A percentile compares a stretch with the other conserved stretches of the same genome.
Evolutionary conservation across 345 rosid genomes (phyloP).

Genomic region (Turritis glabra): DNA sequence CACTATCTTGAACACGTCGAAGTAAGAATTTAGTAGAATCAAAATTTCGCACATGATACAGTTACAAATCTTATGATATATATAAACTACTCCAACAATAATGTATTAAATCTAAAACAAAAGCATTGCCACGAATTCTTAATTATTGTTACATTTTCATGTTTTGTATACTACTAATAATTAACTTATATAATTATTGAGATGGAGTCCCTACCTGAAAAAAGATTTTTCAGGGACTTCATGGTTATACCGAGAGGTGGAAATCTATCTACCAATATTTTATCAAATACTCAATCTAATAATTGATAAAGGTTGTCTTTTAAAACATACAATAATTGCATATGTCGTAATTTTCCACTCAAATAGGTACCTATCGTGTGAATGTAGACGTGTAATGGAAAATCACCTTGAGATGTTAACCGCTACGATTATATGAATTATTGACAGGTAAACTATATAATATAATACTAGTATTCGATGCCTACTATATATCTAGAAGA

Average conservation of each 20-base stretch:
- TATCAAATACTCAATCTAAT: conserved; percentile 5
- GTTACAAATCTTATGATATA: background rate
- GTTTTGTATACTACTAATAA: background rate
- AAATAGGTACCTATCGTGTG: conserved; percentile 9
- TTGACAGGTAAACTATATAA: background rate
- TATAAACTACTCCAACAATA: too few relatives aligned
- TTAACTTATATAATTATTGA: background rate
- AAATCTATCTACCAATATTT: conserved; percentile 16
- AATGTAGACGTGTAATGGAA: conserved; percentile 13
- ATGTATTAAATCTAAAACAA: background rate
- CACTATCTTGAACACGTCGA: background rate
- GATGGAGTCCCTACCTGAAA: conserved; percentile 9
- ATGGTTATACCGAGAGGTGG: conserved; percentile 8
- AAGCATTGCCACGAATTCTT: background rate
- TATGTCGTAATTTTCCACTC: conserved; percentile 29
- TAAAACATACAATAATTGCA: conserved; percentile 19
- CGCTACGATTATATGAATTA: conserved; percentile 10
- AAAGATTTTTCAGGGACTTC: background rate
- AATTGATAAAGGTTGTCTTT: conserved; percentile 23
- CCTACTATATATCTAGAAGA: background rate
- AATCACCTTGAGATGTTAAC: conserved; percentile 20
- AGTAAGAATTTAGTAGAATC: background rate
- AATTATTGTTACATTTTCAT: background rate
- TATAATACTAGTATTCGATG: background rate
- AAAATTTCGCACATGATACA: background rate